phyloP scores from a whole-genome alignment of 345 rosid species.

The Hibiscus trionum region DNA sequence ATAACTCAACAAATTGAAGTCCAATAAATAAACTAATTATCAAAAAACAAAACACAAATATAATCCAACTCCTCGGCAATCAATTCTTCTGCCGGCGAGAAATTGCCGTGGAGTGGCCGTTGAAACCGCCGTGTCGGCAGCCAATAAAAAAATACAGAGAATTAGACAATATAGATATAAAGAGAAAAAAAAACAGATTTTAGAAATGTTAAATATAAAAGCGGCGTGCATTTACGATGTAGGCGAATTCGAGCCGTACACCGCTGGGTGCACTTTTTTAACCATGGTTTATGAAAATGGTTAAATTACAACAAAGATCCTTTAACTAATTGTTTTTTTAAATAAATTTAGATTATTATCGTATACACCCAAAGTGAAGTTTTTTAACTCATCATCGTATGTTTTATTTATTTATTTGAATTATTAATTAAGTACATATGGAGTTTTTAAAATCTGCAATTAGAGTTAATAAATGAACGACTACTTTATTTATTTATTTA shows the following conservation, averaged over 20 bases:
- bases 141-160: background rate
- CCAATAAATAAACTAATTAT: constrained; percentile 9
- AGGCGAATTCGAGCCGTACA: constrained; percentile 11
- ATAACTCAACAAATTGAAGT: background rate
- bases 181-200: background rate
- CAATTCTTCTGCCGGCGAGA: constrained; percentile 5
- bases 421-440: too few species aligned
- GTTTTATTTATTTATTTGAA: too few species aligned
- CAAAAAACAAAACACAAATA: background rate
- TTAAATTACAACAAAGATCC: background rate
- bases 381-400: too few species aligned
- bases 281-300: constrained; percentile 17
- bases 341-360: too few species aligned
- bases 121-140: constrained; percentile 9
- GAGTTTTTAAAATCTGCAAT: too few species aligned
- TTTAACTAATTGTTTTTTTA: background rate
- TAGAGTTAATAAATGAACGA: too few species aligned
- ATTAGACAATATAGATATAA: background rate
- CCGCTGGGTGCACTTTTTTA: constrained; percentile 8
- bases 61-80: constrained; percentile 5
- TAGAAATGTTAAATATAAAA: background rate
- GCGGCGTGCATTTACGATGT: background rate
- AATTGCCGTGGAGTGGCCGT: background rate
- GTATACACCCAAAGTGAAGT: too few species aligned
- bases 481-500: too few species aligned